Base-by-base conservation (phyloP, 441 rosid species). In the Geranium incanum region DNA sequence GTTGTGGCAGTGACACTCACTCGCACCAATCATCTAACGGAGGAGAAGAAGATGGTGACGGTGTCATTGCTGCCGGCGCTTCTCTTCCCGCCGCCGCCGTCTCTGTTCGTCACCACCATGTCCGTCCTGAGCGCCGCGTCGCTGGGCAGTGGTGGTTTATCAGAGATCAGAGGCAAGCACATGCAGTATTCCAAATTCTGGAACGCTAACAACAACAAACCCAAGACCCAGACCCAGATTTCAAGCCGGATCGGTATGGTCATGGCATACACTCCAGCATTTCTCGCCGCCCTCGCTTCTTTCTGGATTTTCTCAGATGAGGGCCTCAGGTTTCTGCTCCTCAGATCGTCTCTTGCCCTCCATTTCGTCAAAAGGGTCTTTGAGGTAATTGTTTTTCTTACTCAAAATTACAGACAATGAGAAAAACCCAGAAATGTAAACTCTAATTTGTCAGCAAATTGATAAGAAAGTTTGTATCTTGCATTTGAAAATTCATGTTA, bases 331-430 rank as follows among this genome's bases (percentile, higher is more conserved):
- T 79, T 88, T 71, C 76, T 85, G 60, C 21, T 87, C 37, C 79
- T 89, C 59, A 75, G 73, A 68, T 84, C 88, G 16, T 85, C 86
- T 48, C 74, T 89, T 5, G 71, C 92, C 71, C 33, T 87, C 70
- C 96, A 93, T 81, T 93, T 89, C 89, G 76, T 91, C 82, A 89
- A 93, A 69, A 80, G 98, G 70, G 50, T 86, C 41, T 57, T 87
- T 16, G 98, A 91, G 97, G 96, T 89, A 80, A 6, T 43, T 1
- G 7, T 8, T 43, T 43, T 43, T 43, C 9, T 43, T 6, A 39
- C 43, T 43, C 50, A 6, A 43, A 6, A 38, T 1, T 1, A 43
- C 50, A 0, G 11, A 9, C 50, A 43, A 43, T 43, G 50, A 43
- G 50, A 43, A 48, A 13, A 48, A 11, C 57, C 57, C 57, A 48